Evolutionary conservation across 108 stramenopile genomes (phyloP).

Genomic region (Parietichytrium sp.): DNA sequence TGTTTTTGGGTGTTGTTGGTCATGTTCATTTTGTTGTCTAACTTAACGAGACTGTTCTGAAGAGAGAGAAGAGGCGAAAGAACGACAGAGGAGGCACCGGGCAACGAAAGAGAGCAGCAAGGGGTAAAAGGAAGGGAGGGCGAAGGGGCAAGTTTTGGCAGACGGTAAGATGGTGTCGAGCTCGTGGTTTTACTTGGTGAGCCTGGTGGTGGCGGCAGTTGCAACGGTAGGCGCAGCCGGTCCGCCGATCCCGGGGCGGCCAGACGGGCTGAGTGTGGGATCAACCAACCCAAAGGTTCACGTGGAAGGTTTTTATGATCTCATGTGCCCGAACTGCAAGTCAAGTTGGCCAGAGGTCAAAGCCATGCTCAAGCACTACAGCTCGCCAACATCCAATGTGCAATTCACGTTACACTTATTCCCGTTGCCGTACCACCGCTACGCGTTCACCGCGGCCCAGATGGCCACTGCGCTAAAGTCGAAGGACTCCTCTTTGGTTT

Average conservation of each 20-base stretch:
- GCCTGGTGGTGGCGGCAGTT: too few relatives aligned
- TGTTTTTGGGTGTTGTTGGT: too few relatives aligned
- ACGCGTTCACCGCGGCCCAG: background rate
- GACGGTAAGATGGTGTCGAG: too few relatives aligned
- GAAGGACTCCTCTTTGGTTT: background rate
- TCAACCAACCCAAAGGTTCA: background rate
- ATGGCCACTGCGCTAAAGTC: background rate
- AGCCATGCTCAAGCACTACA: background rate
- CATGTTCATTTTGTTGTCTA: too few relatives aligned
- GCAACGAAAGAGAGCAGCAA: too few relatives aligned
- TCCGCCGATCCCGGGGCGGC: constrained; percentile 8
- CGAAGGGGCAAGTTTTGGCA: too few relatives aligned
- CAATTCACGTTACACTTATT: constrained; percentile 34
- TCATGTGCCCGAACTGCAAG: constrained; percentile 43
- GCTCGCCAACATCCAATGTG: background rate
- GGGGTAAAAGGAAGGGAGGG: too few relatives aligned
- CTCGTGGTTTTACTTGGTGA: too few relatives aligned
- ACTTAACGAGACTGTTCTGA: too few relatives aligned
- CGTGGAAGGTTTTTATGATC: constrained; percentile 40
- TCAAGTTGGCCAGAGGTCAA: constrained; percentile 31
- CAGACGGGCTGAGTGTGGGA: background rate
- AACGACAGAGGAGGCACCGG: too few relatives aligned
- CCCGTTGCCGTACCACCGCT: constrained; percentile 44
- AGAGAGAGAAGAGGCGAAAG: too few relatives aligned
- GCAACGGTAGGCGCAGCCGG: constrained; percentile 23